Conservation (phyloP, 192 early-diverging fungal species). For the Thoreauomyces humboldtii region DNA sequence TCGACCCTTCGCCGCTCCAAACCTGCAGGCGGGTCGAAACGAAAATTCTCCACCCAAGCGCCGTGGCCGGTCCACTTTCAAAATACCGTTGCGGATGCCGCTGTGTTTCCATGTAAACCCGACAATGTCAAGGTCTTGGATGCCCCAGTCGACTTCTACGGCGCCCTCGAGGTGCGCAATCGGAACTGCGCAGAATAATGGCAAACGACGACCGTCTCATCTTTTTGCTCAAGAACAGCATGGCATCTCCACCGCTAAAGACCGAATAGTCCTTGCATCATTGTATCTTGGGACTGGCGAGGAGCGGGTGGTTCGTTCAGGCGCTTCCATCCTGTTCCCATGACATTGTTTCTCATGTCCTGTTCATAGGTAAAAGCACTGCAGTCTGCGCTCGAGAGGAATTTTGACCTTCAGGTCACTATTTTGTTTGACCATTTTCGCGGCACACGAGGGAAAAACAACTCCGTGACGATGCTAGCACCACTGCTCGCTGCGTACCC, state of each 20-base stretch:
- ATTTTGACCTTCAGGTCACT: slow-evolving; percentile 55
- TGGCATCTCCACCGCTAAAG: slow-evolving; percentile 67
- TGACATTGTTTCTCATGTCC: background rate
- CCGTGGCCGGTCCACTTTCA: too few species aligned
- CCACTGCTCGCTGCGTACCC: slow-evolving; percentile 67
- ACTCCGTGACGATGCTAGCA: slow-evolving; percentile 66
- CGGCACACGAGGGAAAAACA: slow-evolving; percentile 66
- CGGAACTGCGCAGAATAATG: background rate
- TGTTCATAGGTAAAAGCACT: slow-evolving; percentile 60
- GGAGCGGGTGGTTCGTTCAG: slow-evolving; percentile 75
- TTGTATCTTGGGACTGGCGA: slow-evolving; percentile 88
- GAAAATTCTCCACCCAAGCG: too few species aligned
- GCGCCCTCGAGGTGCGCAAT: slow-evolving; percentile 2
- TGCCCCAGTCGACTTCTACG: slow-evolving; percentile 54
- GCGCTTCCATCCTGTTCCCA: background rate
- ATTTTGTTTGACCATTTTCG: slow-evolving; percentile 89
- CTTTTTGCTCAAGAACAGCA: slow-evolving; percentile 38
- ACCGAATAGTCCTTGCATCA: slow-evolving; percentile 78
- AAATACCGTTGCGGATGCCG: too few species aligned
- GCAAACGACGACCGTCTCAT: background rate
- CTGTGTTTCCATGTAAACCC: slow-evolving; percentile 18
- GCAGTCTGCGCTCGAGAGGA: slow-evolving; percentile 50
- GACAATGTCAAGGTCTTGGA: slow-evolving; percentile 42
- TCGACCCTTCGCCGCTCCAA: too few species aligned
- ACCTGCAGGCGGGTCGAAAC: too few species aligned